Evolutionary conservation across 2,329 filamentous ascomycete species (phyloP).

Genomic region (Pseudogymnoascus sp.): DNA sequence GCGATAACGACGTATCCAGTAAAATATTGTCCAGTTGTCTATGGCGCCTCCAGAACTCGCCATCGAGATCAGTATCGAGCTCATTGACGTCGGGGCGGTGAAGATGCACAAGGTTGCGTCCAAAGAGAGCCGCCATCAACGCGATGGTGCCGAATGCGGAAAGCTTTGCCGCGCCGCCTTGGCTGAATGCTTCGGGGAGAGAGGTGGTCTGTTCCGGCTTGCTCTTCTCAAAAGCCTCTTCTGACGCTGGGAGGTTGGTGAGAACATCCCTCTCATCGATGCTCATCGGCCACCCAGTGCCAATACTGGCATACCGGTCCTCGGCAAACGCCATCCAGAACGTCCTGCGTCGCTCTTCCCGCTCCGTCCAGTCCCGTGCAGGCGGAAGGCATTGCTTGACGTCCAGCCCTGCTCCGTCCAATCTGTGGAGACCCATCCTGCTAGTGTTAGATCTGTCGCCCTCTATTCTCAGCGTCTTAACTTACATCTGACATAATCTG

Average conservation of each 20-base stretch:
- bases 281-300: conserved; percentile 94
- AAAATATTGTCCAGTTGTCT: conserved; percentile 83
- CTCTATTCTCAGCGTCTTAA: conserved; percentile 35
- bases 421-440: conserved; percentile 85
- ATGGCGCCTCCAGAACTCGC: conserved; percentile 93
- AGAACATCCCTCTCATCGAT: conserved; percentile 87
- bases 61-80: conserved; percentile 78
- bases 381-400: conserved; percentile 87
- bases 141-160: conserved; percentile 75
- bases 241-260: conserved; percentile 75
- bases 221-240: conserved; percentile 78
- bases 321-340: conserved; percentile 93
- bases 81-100: conserved; percentile 80
- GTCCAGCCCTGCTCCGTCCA: conserved; percentile 76
- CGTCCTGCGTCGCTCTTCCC: conserved; percentile 81
- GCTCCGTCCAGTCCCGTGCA: conserved; percentile 87
- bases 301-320: conserved; percentile 90
- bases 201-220: conserved; percentile 65
- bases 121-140: conserved; percentile 82
- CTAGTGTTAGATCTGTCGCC: conserved; percentile 43
- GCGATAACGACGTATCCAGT: conserved; percentile 73
- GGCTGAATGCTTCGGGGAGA: conserved; percentile 61
- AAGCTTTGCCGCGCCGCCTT: conserved; percentile 65
- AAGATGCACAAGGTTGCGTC: conserved; percentile 82
- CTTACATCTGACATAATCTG: conserved; percentile 76